Evolutionary conservation across 371 early-diverging fungal genomes (phyloP).

Genomic region (Mortierella sp.): DNA sequence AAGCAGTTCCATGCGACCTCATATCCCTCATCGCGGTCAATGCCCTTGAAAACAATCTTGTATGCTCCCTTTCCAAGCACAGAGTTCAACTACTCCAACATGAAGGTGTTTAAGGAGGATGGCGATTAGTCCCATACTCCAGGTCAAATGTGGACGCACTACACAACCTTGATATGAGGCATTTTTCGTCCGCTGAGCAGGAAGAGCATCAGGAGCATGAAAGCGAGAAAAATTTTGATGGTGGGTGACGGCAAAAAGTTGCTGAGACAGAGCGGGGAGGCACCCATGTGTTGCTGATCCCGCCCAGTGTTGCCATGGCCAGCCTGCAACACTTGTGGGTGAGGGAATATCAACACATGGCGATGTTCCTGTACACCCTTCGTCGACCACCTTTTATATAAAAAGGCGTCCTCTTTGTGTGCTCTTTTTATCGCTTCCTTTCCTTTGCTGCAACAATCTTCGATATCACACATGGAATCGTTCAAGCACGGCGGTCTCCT

Average conservation of each 20-base stretch:
- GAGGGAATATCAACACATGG: too few relatives aligned
- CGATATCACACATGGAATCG: too few relatives aligned
- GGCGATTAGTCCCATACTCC: too few relatives aligned
- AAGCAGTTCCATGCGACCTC: slow-evolving; percentile 95
- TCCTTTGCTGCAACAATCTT: too few relatives aligned
- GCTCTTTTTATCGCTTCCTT: too few relatives aligned
- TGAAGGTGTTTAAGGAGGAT: neutral
- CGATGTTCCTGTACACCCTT: too few relatives aligned
- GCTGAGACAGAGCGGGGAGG: too few relatives aligned
- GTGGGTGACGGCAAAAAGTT: neutral
- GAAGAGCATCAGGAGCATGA: neutral
- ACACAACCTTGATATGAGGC: slow-evolving; percentile 24
- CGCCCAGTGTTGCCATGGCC: too few relatives aligned
- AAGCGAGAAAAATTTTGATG: neutral
- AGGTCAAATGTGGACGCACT: neutral
- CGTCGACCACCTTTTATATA: too few relatives aligned
- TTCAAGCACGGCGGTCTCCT: neutral
- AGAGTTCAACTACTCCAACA: slow-evolving; percentile 57
- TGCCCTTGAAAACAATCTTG: slow-evolving; percentile 92
- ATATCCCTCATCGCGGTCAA: slow-evolving; percentile 91
- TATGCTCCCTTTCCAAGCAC: slow-evolving; percentile 81
- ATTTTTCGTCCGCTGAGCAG: slow-evolving; percentile 27
- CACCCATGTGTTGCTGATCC: neutral
- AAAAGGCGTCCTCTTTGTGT: too few relatives aligned
- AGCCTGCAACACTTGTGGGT: too few relatives aligned